Conservation (phyloP, 2,329 filamentous ascomycete genomes). For the Penicillium expansum region DNA sequence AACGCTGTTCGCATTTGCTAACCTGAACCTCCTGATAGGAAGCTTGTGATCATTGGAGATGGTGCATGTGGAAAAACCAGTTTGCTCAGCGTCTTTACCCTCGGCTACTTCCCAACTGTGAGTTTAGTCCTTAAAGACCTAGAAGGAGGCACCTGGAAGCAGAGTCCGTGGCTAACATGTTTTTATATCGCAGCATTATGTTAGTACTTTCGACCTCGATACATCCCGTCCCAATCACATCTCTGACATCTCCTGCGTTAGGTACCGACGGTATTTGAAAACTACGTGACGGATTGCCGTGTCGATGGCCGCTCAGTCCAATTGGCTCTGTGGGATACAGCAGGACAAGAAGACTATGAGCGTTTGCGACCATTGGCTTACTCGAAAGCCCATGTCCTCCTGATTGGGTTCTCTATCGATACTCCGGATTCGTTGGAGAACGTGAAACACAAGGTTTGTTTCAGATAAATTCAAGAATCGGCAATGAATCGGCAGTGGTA, state of each 20-base stretch:
- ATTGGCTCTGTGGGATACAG: conserved; percentile 98
- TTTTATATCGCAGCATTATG: conserved; percentile 42
- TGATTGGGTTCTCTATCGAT: conserved; percentile 94
- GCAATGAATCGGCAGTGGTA: conserved; percentile 14
- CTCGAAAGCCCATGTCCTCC: conserved; percentile 92
- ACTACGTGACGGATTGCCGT: conserved; percentile 98
- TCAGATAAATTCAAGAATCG: conserved; percentile 36
- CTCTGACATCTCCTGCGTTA: conserved; percentile 35
- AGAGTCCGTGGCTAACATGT: conserved; percentile 25
- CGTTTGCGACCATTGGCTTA: conserved; percentile 91
- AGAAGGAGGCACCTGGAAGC: conserved; percentile 10
- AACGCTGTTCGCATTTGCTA: conserved; percentile 12
- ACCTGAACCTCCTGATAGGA: conserved; percentile 55
- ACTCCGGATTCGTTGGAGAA: conserved; percentile 96
- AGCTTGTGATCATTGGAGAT: conserved; percentile 94
- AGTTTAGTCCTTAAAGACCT: conserved; percentile 42
- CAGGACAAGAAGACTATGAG: conserved; percentile 98
- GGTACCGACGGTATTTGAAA: conserved; percentile 98
- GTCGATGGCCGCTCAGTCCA: conserved; percentile 99
- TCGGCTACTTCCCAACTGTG: conserved; percentile 97
- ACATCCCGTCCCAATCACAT: conserved; percentile 1
- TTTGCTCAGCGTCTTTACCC: conserved; percentile 92
- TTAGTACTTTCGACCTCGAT: conserved; percentile 29
- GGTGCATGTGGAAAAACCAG: conserved; percentile 98
- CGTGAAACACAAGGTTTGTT: conserved; percentile 86